A percentile compares a stretch with the other conserved stretches of the same genome.
Conservation (phyloP, 108 stramenopile genomes). For the Nannochloropsis oceanica region DNA sequence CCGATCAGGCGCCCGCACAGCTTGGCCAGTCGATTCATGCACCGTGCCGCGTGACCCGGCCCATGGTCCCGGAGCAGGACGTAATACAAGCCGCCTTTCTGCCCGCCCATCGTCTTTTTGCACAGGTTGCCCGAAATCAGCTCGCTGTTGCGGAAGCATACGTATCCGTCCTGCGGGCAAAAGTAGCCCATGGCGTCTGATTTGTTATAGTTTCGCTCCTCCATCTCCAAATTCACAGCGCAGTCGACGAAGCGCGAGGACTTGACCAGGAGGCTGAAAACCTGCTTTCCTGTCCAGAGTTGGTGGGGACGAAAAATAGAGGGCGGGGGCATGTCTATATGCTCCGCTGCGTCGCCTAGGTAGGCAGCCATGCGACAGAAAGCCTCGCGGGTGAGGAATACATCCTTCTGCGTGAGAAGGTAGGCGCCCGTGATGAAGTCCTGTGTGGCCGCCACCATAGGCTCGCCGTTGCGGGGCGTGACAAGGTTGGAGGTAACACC, state of each 20-base stretch:
- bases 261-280: conserved; percentile 40
- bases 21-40: conserved; percentile 88
- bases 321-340: conserved; percentile 75
- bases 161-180: conserved; percentile 90
- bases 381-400: conserved; percentile 66
- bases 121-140: conserved; percentile 81
- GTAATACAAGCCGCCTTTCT: conserved; percentile 84
- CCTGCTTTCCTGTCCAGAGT: conserved; percentile 97
- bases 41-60: conserved; percentile 47
- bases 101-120: conserved; percentile 89
- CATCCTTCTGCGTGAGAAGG: conserved; percentile 78
- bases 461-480: conserved; percentile 94
- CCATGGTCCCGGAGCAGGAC: conserved; percentile 71
- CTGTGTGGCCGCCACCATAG: conserved; percentile 84
- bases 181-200: conserved; percentile 46
- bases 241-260: conserved; percentile 49
- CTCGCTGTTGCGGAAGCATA: conserved; percentile 70
- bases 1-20: conserved; percentile 83
- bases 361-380: conserved; percentile 72
- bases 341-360: conserved; percentile 71
- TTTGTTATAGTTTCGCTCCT: conserved; percentile 72
- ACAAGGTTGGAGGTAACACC: conserved; percentile 81
- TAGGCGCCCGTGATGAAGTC: conserved; percentile 84
- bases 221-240: conserved; percentile 69
- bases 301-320: conserved; percentile 72